Evolutionary conservation across 768 basidiomycete species (phyloP).

Genomic region (Tylopilus cervinicoccineus): DNA sequence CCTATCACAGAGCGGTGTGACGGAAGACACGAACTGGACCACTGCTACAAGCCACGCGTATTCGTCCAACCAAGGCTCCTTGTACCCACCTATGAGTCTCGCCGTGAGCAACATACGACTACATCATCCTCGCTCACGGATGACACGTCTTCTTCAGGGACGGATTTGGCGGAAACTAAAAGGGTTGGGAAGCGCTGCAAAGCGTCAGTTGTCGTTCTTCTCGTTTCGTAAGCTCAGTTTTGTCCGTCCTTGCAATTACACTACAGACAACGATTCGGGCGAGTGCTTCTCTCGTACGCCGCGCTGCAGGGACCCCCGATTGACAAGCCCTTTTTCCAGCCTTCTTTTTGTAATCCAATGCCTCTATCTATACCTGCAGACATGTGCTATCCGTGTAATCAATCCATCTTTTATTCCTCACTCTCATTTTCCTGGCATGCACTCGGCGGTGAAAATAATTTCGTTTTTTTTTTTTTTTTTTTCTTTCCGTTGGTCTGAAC

Average conservation of each 20-base stretch:
- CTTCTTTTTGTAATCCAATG: slow-evolving; percentile 13
- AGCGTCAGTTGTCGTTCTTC: slow-evolving; percentile 13
- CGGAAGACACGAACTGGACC: slow-evolving; percentile 4
- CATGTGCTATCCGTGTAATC: not conserved
- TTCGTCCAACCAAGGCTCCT: slow-evolving; percentile 8
- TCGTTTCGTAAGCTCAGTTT: slow-evolving; percentile 12
- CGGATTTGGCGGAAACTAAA: slow-evolving; percentile 17
- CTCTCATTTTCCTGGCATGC: not conserved
- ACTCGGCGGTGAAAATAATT: too few relatives aligned
- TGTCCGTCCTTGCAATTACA: slow-evolving; percentile 20
- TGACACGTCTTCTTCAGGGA: too few relatives aligned
- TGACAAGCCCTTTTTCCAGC: slow-evolving; percentile 6
- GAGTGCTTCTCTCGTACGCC: not conserved
- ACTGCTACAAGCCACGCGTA: not conserved
- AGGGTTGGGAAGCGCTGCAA: slow-evolving; percentile 11
- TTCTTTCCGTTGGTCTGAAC: not conserved
- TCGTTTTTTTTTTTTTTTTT: too few relatives aligned
- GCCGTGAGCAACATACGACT: slow-evolving; percentile 11
- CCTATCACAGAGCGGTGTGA: slow-evolving; percentile 8
- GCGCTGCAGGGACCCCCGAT: not conserved
- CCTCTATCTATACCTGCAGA: not conserved
- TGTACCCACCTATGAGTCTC: slow-evolving; percentile 5
- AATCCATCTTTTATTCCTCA: not conserved
- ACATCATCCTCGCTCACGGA: too few relatives aligned
- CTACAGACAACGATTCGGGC: slow-evolving; percentile 22